Conservation (phyloP, 208 protist genomes). For the Histomonas meleagridis region DNA sequence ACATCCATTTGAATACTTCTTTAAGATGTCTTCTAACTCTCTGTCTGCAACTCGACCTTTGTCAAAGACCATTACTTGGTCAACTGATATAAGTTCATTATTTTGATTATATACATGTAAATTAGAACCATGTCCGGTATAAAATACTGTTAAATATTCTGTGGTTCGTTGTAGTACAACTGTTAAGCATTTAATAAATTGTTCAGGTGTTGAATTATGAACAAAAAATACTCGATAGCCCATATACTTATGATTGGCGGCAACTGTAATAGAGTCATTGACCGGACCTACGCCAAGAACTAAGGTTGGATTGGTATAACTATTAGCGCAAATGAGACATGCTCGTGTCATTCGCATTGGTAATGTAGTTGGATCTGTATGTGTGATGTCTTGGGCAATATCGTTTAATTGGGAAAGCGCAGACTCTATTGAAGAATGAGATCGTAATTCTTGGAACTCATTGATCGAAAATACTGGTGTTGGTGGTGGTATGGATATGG, state of each 20-base stretch:
- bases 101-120: not conserved
- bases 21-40: not conserved
- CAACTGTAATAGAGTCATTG: conserved; percentile 8
- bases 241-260: not conserved
- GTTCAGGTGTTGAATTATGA: not conserved
- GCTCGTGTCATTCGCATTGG: not conserved
- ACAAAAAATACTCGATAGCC: not conserved
- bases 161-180: not conserved
- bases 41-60: not conserved
- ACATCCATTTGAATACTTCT: not conserved
- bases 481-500: not conserved
- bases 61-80: not conserved
- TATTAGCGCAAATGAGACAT: not conserved
- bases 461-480: not conserved
- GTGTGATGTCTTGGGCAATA: not conserved
- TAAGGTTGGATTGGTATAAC: not conserved
- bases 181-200: not conserved
- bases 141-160: conserved; percentile 1
- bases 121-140: not conserved
- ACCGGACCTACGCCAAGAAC: not conserved
- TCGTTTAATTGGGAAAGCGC: not conserved
- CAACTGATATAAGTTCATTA: not conserved
- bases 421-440: not conserved
- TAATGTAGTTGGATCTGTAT: not conserved
- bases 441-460: not conserved